Conservation (phyloP, 129 eudicot genomes). For the Saussurea involucrata region DNA sequence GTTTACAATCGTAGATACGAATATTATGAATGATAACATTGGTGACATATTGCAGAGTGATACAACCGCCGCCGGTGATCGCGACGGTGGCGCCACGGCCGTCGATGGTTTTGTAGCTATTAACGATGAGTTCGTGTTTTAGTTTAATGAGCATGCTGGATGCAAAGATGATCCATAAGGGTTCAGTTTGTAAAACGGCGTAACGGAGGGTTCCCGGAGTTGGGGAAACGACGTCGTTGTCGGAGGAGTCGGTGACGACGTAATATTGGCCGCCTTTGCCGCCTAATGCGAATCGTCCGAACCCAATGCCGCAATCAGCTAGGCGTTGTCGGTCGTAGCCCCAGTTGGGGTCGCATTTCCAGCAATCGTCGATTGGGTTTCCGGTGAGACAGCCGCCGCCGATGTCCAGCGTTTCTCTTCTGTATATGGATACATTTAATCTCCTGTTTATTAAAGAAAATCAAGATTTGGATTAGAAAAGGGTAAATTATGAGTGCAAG, state of each 20-base stretch:
- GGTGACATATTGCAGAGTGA: constrained; percentile 51
- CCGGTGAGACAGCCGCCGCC: constrained; percentile 47
- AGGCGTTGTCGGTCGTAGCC: constrained; percentile 41
- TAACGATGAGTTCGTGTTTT: constrained; percentile 53
- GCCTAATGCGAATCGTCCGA: constrained; percentile 50
- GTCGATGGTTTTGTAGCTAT: constrained; percentile 54
- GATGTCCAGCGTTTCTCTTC: constrained; percentile 47
- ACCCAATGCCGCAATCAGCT: constrained; percentile 66
- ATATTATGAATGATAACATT: constrained; percentile 55
- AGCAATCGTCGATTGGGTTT: constrained; percentile 74
- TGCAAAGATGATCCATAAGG: constrained; percentile 59
- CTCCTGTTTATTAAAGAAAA: constrained; percentile 38
- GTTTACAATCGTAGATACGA: constrained; percentile 42
- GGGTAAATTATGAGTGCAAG: too few relatives aligned
- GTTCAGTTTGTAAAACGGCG: constrained; percentile 55
- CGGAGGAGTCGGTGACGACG: constrained; percentile 50
- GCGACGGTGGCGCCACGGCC: constrained; percentile 64
- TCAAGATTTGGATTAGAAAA: neutral
- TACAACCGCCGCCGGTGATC: constrained; percentile 59
- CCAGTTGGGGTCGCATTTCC: constrained; percentile 70
- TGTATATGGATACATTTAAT: constrained; percentile 46
- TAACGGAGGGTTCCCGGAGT: constrained; percentile 65
- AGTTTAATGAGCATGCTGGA: constrained; percentile 55
- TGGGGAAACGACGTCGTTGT: constrained; percentile 42
- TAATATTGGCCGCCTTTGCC: constrained; percentile 56